These are phyloP conservation scores for Cordyceps javanica DNA, from an alignment of 2,329 filamentous ascomycete genomes.

Conservation along the genomic window DNA sequence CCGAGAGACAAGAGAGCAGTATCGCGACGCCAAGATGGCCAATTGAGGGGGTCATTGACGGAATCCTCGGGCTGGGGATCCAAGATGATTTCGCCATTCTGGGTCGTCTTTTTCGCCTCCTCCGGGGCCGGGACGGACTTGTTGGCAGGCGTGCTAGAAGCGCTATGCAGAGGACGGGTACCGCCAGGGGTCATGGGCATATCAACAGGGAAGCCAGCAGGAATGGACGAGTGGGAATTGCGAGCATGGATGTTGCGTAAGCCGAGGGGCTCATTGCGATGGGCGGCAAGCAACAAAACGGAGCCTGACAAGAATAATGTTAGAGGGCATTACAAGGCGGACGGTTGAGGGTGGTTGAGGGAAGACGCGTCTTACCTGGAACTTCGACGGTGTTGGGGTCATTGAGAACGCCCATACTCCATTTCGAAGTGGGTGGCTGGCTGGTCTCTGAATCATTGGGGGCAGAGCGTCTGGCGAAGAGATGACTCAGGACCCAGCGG, in stretches of 20 bases:
- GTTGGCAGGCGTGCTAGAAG: constrained; percentile 11
- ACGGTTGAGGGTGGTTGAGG: neutral
- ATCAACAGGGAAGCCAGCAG: constrained; percentile 37
- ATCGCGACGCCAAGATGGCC: constrained; percentile 77
- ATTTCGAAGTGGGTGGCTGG: constrained; percentile 31
- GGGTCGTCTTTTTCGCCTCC: constrained; percentile 64
- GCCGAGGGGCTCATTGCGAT: constrained; percentile 54
- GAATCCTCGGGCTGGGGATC: constrained; percentile 91
- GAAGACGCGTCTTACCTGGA: constrained; percentile 54
- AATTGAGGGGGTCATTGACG: constrained; percentile 86
- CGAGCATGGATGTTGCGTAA: constrained; percentile 50
- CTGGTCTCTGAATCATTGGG: neutral
- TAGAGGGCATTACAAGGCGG: neutral
- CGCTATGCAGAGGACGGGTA: constrained; percentile 15
- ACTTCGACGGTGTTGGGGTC: constrained; percentile 79
- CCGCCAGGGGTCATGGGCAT: constrained; percentile 24
- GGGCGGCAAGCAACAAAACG: constrained; percentile 48
- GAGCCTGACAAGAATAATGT: constrained; percentile 38
- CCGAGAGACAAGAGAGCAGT: constrained; percentile 73
- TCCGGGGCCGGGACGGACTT: constrained; percentile 14
- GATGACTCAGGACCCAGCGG: constrained; percentile 14
- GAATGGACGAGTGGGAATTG: constrained; percentile 53
- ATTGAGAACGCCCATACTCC: constrained; percentile 75
- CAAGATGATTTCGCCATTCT: constrained; percentile 77
- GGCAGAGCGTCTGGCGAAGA: constrained; percentile 11